phyloP scores from a whole-genome alignment of 495 filamentous ascomycete species.

The Penicillium pulvis region DNA sequence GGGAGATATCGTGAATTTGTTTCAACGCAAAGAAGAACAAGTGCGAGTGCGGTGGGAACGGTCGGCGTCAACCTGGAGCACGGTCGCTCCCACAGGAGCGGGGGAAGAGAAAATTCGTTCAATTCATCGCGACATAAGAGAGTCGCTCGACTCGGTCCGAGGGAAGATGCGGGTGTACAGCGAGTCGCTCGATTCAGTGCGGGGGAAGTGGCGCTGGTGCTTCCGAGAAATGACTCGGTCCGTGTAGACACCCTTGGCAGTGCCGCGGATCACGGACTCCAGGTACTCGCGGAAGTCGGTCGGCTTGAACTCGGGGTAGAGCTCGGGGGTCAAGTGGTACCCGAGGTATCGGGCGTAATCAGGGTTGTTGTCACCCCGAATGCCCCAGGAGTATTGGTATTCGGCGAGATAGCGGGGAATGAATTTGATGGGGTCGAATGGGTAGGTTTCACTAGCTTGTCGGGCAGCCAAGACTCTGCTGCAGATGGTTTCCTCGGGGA shows the following conservation, averaged over 20 bases:
- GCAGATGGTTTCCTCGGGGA: constrained; percentile 47
- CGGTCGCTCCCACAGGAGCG: constrained; percentile 10
- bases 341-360: constrained; percentile 61
- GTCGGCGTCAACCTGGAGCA: constrained; percentile 17
- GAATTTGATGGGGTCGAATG: constrained; percentile 48
- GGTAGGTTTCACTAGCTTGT: constrained; percentile 51
- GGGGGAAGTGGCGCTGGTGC: constrained; percentile 47
- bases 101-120: constrained; percentile 4
- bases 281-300: constrained; percentile 48
- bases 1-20: constrained; percentile 12
- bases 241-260: constrained; percentile 48
- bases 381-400: constrained; percentile 53
- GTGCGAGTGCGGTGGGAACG: constrained; percentile 8
- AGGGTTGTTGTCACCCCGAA: constrained; percentile 59
- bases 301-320: constrained; percentile 56
- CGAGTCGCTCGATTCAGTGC: constrained; percentile 48
- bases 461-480: constrained; percentile 43
- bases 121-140: constrained; percentile 42
- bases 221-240: constrained; percentile 47
- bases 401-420: constrained; percentile 46
- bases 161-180: constrained; percentile 47
- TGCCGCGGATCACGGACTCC: constrained; percentile 40
- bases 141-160: constrained; percentile 47
- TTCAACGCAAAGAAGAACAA: background rate
- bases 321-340: constrained; percentile 55